phyloP scores from a whole-genome alignment of 495 filamentous ascomycete genomes.

The Antarctomyces pellizariae region DNA sequence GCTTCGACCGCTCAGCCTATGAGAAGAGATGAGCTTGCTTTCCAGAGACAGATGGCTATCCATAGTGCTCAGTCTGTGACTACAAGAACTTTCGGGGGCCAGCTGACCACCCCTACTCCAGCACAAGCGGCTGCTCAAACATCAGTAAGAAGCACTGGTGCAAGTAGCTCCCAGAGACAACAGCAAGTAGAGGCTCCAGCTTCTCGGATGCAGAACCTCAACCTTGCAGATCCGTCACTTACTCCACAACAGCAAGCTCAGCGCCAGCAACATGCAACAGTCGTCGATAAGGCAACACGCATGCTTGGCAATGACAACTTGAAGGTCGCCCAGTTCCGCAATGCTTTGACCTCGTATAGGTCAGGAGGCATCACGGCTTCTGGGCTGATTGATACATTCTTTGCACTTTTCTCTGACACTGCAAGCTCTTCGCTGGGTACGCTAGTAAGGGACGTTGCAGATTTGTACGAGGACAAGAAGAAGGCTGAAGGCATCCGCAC shows the following conservation, averaged over 20 bases:
- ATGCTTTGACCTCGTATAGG: conserved; percentile 50
- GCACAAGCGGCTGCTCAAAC: conserved; percentile 10
- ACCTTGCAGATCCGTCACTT: conserved; percentile 20
- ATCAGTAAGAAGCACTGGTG: too few species aligned
- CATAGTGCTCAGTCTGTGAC: conserved; percentile 63
- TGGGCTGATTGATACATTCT: conserved; percentile 59
- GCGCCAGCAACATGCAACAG: conserved; percentile 48
- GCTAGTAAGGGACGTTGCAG: conserved; percentile 74
- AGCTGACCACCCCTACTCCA: conserved; percentile 29
- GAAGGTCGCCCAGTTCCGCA: conserved; percentile 58
- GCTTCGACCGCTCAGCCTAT: conserved; percentile 61
- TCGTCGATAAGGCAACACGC: conserved; percentile 62
- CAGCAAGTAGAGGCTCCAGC: conserved; percentile 2
- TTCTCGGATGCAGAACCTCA: conserved; percentile 11
- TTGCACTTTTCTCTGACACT: conserved; percentile 55
- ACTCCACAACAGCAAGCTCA: conserved; percentile 61
- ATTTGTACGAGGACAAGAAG: conserved; percentile 63
- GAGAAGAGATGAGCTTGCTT: conserved; percentile 70
- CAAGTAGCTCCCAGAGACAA: too few species aligned
- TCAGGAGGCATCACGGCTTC: conserved; percentile 38
- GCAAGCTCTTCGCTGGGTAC: conserved; percentile 60
- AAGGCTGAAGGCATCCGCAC: conserved; percentile 51
- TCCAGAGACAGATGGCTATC: conserved; percentile 79
- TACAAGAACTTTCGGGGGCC: conserved; percentile 58
- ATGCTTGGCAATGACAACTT: conserved; percentile 48